Percentiles rank a stretch among this genome's conserved stretches.
Evolutionary conservation across 108 stramenopile species (phyloP).

Genomic region (Nitzschia inconspicua): DNA sequence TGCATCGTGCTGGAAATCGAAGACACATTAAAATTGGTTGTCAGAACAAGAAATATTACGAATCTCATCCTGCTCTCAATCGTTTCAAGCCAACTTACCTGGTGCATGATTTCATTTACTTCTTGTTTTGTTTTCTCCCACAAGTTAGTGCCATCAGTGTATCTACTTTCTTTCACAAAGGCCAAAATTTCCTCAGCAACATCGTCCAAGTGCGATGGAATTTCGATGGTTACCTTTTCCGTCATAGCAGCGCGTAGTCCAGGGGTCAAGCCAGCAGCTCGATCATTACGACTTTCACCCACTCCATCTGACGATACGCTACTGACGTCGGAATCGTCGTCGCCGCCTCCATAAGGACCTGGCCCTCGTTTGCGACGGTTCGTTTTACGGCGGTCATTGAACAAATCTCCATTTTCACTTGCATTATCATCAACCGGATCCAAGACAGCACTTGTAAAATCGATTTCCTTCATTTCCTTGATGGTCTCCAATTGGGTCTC

Average conservation of each 20-base stretch:
- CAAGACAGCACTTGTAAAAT: slow-evolving; percentile 50
- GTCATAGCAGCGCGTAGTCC: slow-evolving; percentile 1
- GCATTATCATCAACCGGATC: slow-evolving; percentile 45
- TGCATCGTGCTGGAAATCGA: slow-evolving; percentile 28
- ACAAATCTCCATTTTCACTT: slow-evolving; percentile 42
- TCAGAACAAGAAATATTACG: not conserved
- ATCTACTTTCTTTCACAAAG: slow-evolving; percentile 79
- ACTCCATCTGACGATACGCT: slow-evolving; percentile 27
- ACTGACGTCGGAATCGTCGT: slow-evolving; percentile 25
- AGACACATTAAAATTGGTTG: not conserved
- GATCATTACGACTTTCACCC: slow-evolving; percentile 9
- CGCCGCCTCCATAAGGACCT: slow-evolving; percentile 3
- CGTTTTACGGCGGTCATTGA: slow-evolving; percentile 18
- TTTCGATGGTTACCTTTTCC: slow-evolving; percentile 48
- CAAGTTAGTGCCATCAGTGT: slow-evolving; percentile 76
- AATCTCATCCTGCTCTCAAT: not conserved
- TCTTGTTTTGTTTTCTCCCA: slow-evolving; percentile 74
- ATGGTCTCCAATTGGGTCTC: slow-evolving; percentile 74
- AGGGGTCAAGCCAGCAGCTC: not conserved
- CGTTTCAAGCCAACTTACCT: slow-evolving; percentile 23
- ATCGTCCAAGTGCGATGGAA: slow-evolving; percentile 75
- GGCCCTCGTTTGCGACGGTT: not conserved
- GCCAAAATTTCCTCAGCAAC: slow-evolving; percentile 71
- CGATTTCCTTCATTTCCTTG: slow-evolving; percentile 83
- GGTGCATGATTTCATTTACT: slow-evolving; percentile 52